Evolutionary conservation across 2,329 filamentous ascomycete species (phyloP), one percentile per base, ranked within the genome.

Genomic region (Sarocladium brachiariae): DNA sequence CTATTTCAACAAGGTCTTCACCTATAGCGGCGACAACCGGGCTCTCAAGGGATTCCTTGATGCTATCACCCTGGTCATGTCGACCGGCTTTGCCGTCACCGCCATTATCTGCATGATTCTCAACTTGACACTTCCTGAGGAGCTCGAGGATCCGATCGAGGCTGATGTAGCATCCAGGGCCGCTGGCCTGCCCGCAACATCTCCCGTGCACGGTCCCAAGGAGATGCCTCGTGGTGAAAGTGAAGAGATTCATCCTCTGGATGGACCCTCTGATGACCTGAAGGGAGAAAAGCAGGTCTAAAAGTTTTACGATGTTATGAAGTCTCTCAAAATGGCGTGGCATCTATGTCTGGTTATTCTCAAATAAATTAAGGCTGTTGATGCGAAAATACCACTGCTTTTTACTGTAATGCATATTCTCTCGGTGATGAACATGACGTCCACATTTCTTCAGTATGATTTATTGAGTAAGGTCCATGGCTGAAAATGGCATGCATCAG

Each of bases 1-100:
- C 25, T 90, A 87, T 73, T 89, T 89, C 61, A 65, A 70, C 53
- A 75, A 78, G 54, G 80, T 93, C 50, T 89, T 93, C 63, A 86
- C 83, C 3, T 91, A 91, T 61, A 62, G 64, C 0, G 87, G 87
- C 10, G 66, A 74, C 53, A 89, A 91, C 67, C 76, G 74, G 54
- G 75, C 78, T 3, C 77, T 92, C 2, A 69, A 75, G 43, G 88
- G 88, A 2, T 89, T 93, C 66, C 77, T 86, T 53, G 84, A 91
- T 59, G 87, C 87, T 49, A 83, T 89, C 52, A 75, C 77, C 4
- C 70, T 91, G 35, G 73, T 90, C 52, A 84, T 89, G 78, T 78
- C 86, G 67, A 89, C 85, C 0, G 86, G 86, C 0, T 87, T 87
- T 55, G 84, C 84, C 1, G 74, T 95, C 18, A 85, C 87, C 0